Evolutionary conservation across 1,139 yeast genomes (phyloP).

Genomic region (Chernovozyma aurita): DNA sequence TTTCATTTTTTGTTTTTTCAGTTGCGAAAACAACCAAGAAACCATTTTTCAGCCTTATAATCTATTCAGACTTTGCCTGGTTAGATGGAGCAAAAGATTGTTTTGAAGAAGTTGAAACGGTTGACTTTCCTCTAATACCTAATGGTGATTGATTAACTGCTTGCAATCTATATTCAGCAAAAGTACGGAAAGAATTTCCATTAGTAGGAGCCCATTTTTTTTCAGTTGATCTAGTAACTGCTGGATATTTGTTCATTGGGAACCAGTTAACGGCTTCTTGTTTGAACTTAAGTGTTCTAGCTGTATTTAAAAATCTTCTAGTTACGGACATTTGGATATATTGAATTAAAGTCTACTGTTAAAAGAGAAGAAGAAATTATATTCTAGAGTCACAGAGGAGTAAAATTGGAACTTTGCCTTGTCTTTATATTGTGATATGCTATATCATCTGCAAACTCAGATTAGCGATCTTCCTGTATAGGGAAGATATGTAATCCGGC

Average conservation of each 20-base stretch:
- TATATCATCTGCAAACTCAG: no score
- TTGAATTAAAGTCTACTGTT: no score
- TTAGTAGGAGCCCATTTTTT: constrained; percentile 34
- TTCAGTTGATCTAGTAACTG: constrained; percentile 12
- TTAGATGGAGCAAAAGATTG: background rate
- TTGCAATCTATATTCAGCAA: constrained; percentile 54
- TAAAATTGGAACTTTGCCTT: no score
- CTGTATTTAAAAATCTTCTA: constrained; percentile 13
- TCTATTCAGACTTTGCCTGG: no score
- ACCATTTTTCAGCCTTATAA: no score
- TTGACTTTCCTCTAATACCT: constrained; percentile 19
- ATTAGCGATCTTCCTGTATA: background rate
- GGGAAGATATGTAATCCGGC: constrained; percentile 1
- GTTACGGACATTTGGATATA: constrained; percentile 2
- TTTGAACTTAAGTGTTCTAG: constrained; percentile 16
- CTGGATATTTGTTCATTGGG: constrained; percentile 16
- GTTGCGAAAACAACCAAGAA: no score
- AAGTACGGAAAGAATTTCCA: constrained; percentile 44
- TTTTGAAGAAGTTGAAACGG: constrained; percentile 1
- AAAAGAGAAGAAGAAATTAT: no score
- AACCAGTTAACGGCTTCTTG: constrained; percentile 22
- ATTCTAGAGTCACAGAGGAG: no score
- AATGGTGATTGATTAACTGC: constrained; percentile 50
- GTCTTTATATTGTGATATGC: no score
- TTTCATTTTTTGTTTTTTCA: no score